Percentiles rank a stretch among this genome's conserved stretches.
Evolutionary conservation across 306 rosid genomes (phyloP).

Genomic region (Ochetophila trinervis): DNA sequence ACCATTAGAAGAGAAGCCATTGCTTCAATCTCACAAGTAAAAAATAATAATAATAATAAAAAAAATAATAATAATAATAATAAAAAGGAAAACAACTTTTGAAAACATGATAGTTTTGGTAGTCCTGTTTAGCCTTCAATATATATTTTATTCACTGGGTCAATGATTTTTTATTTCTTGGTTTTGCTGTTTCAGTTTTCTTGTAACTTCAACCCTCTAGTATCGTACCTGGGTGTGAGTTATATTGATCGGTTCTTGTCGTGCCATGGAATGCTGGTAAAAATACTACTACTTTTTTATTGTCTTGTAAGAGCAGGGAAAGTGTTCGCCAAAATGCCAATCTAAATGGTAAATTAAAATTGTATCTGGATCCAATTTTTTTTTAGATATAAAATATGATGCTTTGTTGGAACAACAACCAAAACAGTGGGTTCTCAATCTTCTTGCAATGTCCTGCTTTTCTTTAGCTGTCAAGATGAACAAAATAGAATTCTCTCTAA

Average conservation of each 20-base stretch:
- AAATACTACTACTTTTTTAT: neutral
- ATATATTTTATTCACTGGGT: neutral
- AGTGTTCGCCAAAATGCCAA: constrained; percentile 5
- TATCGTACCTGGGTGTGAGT: constrained; percentile 72
- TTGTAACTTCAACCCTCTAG: constrained; percentile 51
- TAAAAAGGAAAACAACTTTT: neutral
- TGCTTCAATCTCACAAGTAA: constrained; percentile 69
- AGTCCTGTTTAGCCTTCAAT: neutral
- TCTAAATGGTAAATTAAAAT: neutral
- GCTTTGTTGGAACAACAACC: constrained; percentile 45
- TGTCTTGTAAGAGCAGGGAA: neutral
- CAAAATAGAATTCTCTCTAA: constrained; percentile 48
- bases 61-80: no score
- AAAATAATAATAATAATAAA: no score
- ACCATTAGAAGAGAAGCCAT: constrained; percentile 55
- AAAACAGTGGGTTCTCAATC: constrained; percentile 78
- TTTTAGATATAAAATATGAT: constrained; percentile 35
- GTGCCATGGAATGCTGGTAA: constrained; percentile 62
- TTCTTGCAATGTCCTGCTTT: constrained; percentile 71
- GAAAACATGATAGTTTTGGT: neutral
- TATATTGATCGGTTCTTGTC: constrained; percentile 87
- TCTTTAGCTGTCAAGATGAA: constrained; percentile 86
- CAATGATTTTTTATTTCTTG: neutral
- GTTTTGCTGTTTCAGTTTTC: constrained; percentile 42
- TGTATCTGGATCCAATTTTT: constrained; percentile 12